Evolutionary conservation across 1,284 basidiomycete species (phyloP).

Genomic region (Cryptococcus sp.): DNA sequence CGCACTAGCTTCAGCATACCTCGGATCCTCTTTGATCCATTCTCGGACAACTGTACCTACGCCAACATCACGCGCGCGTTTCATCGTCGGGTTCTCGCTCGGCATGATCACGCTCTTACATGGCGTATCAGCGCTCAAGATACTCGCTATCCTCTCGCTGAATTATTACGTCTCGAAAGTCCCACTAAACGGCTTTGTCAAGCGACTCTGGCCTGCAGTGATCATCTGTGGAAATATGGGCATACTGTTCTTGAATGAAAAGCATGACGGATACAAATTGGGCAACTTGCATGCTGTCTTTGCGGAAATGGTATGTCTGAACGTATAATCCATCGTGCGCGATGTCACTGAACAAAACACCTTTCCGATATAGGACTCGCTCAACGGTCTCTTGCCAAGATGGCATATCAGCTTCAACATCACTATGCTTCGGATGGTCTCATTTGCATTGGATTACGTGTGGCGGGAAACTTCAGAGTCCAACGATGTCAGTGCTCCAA

Average conservation of each 20-base stretch:
- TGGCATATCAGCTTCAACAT: constrained; percentile 98
- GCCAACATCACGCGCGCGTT: constrained; percentile 43
- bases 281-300: constrained; percentile 62
- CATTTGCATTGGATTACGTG: constrained; percentile 88
- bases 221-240: constrained; percentile 69
- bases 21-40: constrained; percentile 53
- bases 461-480: constrained; percentile 60
- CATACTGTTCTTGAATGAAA: constrained; percentile 77
- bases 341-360: constrained; percentile 4
- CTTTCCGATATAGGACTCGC: constrained; percentile 61
- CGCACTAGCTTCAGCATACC: constrained; percentile 57
- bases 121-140: constrained; percentile 79
- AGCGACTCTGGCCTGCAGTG: constrained; percentile 35
- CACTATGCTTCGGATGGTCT: constrained; percentile 90
- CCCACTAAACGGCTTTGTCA: constrained; percentile 30
- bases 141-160: constrained; percentile 65
- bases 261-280: constrained; percentile 74
- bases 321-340: background rate
- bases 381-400: constrained; percentile 69
- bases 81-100: constrained; percentile 61
- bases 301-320: constrained; percentile 57
- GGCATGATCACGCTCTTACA: constrained; percentile 77
- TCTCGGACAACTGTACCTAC: constrained; percentile 24
- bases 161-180: constrained; percentile 71
- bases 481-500: background rate